Evolutionary conservation across 345 rosid species (phyloP), one percentile per base, ranked within the genome.

Genomic region (Turnera subulata): DNA sequence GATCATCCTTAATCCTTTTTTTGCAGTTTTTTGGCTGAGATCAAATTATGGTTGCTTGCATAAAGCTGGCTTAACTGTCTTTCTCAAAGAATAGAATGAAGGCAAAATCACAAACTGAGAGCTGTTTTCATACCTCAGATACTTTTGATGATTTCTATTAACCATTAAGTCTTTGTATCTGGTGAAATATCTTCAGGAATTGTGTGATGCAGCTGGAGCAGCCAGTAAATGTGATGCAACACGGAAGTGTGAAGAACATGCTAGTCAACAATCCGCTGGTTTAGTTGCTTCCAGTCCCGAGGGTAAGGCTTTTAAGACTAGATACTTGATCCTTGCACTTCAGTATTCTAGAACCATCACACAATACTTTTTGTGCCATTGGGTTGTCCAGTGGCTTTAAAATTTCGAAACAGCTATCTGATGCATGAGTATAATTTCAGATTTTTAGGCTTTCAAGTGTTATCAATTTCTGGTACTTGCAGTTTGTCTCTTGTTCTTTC

Each of bases 161-260:
- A 67, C 44, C 25, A 16, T 73, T 48, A 59, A 46, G 32, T 24
- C 49, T 73, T 58, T 56, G 55, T 35, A 65, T 43, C 49, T 58
- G 26, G 53, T 49, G 26, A 74, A 65, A 58, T 18, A 45, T 74
- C 39, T 68, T 10, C 58, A 87, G 97, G 94, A 82, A 68, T 69
- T 57, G 54, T 68, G 39, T 32, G 71, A 74, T 55, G 63, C 81
- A 58, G 64, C 74, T 40, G 61, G 68, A 58, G 66, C 74, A 43
- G 68, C 76, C 24, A 62, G 60, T 39, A 71, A 64, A 56, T 65
- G 73, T 62, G 71, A 69, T 59, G 66, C 73, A 42, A 68, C 73
- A 50, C 71, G 73, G 77, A 78, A 50, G 73, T 72, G 73, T 52
- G 76, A 80, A 59, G 81, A 63, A 76, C 78, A 73, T 61, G 59